Conservation (phyloP, 805 yeast species). For the Maudiozyma serrabonitensis region DNA sequence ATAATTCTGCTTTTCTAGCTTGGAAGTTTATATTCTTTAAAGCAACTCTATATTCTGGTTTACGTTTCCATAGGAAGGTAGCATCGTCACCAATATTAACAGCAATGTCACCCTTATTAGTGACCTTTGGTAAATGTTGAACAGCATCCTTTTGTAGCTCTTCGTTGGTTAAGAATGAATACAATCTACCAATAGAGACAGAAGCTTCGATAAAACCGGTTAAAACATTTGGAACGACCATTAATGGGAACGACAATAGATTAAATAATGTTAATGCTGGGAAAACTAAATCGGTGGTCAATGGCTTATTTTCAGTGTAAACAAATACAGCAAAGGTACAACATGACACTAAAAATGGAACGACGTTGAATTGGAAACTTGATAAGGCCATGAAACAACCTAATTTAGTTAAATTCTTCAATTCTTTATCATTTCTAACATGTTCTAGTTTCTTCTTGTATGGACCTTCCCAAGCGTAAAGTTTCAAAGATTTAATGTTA, state of each 20-base stretch:
- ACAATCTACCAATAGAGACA: constrained; percentile 69
- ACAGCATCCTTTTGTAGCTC: constrained; percentile 78
- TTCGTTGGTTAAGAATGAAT: constrained; percentile 58
- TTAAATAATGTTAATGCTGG: constrained; percentile 86
- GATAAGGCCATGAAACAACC: constrained; percentile 64
- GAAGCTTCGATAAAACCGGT: constrained; percentile 82
- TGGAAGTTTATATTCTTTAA: constrained; percentile 50
- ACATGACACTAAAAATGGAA: constrained; percentile 85
- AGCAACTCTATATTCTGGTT: constrained; percentile 60
- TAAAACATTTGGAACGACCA: constrained; percentile 84
- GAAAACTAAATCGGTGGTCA: constrained; percentile 84
- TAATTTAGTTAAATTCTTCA: constrained; percentile 63
- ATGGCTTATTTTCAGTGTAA: constrained; percentile 46
- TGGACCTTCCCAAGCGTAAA: constrained; percentile 94
- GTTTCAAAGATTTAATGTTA: constrained; percentile 83
- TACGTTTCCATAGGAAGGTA: constrained; percentile 70
- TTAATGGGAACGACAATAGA: constrained; percentile 81
- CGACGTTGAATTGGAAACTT: constrained; percentile 68
- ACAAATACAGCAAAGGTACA: constrained; percentile 80
- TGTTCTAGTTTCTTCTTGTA: constrained; percentile 61
- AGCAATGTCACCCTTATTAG: constrained; percentile 54
- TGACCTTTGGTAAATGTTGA: constrained; percentile 35
- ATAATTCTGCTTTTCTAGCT: constrained; percentile 66
- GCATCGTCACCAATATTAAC: constrained; percentile 50
- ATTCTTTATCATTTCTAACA: constrained; percentile 83